Base-by-base conservation (phyloP, 2,329 filamentous ascomycete genomes). In the Exophiala phaeomuriformis region DNA sequence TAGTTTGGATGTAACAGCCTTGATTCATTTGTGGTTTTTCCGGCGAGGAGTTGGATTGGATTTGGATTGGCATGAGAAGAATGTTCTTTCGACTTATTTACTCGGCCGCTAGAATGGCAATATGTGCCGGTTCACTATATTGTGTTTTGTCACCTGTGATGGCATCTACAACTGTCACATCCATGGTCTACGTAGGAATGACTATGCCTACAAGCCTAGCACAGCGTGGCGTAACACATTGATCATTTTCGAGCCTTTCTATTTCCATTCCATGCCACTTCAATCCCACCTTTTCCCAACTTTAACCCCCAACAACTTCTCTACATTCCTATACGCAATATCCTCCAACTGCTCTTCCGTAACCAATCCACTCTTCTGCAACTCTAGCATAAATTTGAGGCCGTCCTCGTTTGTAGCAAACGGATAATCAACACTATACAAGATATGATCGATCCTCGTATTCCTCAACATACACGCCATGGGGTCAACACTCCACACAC, bases 361-460 rank as follows among this genome's bases (percentile, higher is more conserved):
- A 19, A 83, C 69, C 56, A 81, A 59, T 0, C 74, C 75, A 57
- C 77, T 80, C 44, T 68, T 62, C 54, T 71, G 67, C 36, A 82
- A 62, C 53, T 78, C 74, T 43, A 71, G 61, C 50, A 82, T 67
- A 59, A 77, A 79, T 8, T 65, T 66, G 29, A 69, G 63, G 0
- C 77, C 79, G 12, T 72, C 72, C 57, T 76, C 72, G 55, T 75
- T 80, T 46, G 67, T 68, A 32, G 71, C 71, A 47, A 82, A 80
- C 0, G 79, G 80, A 58, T 81, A 82, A 58, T 82, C 79, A 6
- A 81, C 74, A 55, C 76, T 80, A 61, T 77, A 82, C 61, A 83
- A 51, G 1, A 83, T 70, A 7, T 69, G 68, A 12, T 80, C 76
- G 8, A 72, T 67, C 12, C 55, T 54, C n/a, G 59, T 63, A 6